Percentiles rank a stretch among this genome's conserved stretches.
Evolutionary conservation across 345 rosid species (phyloP).

Genomic region (Populus euphratica): DNA sequence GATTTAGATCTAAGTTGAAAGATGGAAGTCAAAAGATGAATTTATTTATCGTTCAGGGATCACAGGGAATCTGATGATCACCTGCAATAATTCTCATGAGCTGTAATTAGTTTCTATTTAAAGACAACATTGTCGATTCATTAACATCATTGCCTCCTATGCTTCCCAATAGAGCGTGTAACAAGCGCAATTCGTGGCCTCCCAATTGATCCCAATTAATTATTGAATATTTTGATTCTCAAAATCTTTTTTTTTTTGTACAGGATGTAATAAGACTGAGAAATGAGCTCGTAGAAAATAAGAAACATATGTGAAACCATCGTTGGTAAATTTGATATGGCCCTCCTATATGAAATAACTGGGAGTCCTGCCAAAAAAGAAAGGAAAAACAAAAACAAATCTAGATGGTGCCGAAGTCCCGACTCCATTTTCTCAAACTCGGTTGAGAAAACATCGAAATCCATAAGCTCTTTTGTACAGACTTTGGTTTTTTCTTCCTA

Average conservation of each 20-base stretch:
- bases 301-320: background rate
- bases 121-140: conserved; percentile 18
- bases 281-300: background rate
- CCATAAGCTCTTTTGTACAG: background rate
- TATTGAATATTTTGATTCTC: background rate
- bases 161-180: conserved; percentile 8
- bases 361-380: too few species aligned
- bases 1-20: conserved; percentile 37
- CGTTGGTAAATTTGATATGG: background rate
- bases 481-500: background rate
- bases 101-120: conserved; percentile 8
- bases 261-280: background rate
- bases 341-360: background rate
- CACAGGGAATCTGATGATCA: conserved; percentile 31
- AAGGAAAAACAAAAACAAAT: background rate
- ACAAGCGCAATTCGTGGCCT: conserved; percentile 7
- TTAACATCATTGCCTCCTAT: conserved; percentile 16
- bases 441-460: conserved; percentile 1
- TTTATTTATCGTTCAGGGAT: conserved; percentile 15
- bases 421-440: conserved; percentile 16
- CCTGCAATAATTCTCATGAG: conserved; percentile 10
- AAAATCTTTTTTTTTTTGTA: background rate
- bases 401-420: conserved; percentile 8
- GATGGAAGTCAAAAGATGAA: conserved; percentile 27
- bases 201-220: background rate